phyloP scores from a whole-genome alignment of 345 rosid species.

The Salix udensis region DNA sequence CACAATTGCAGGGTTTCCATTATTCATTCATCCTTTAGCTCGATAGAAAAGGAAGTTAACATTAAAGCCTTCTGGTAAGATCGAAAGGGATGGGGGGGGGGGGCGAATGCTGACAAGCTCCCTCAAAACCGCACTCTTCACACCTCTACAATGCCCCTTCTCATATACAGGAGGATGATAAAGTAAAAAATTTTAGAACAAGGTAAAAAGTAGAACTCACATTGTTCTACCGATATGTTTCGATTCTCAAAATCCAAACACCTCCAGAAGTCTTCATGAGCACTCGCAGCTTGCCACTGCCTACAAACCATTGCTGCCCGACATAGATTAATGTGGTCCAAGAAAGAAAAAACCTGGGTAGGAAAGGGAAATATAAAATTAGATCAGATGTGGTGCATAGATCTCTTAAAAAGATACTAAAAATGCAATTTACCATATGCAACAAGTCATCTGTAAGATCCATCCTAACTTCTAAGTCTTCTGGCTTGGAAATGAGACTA shows the following conservation, averaged over 20 bases:
- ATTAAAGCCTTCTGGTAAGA: neutral
- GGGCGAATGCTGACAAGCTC: neutral
- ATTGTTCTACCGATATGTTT: conserved; percentile 72
- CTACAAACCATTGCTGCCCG: conserved; percentile 88
- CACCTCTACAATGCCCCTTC: neutral
- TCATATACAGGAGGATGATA: neutral
- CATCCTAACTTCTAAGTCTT: conserved; percentile 66
- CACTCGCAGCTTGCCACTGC: conserved; percentile 91
- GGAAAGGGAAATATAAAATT: conserved; percentile 1
- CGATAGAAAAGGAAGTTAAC: neutral
- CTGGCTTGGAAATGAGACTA: conserved; percentile 38
- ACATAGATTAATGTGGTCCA: conserved; percentile 70
- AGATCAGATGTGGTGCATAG: neutral
- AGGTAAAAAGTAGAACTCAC: conserved; percentile 43
- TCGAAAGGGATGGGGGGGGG: neutral
- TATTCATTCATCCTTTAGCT: neutral
- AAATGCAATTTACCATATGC: conserved; percentile 62
- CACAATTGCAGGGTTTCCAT: neutral
- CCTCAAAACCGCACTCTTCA: neutral
- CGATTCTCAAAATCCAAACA: conserved; percentile 77
- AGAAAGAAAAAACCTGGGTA: conserved; percentile 82
- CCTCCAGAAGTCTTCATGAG: conserved; percentile 98
- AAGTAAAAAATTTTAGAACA: neutral
- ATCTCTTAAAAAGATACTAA: neutral
- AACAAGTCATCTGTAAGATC: conserved; percentile 91